Evolutionary conservation across 2,329 filamentous ascomycete species (phyloP).

Genomic region (Talaromyces islandicus): DNA sequence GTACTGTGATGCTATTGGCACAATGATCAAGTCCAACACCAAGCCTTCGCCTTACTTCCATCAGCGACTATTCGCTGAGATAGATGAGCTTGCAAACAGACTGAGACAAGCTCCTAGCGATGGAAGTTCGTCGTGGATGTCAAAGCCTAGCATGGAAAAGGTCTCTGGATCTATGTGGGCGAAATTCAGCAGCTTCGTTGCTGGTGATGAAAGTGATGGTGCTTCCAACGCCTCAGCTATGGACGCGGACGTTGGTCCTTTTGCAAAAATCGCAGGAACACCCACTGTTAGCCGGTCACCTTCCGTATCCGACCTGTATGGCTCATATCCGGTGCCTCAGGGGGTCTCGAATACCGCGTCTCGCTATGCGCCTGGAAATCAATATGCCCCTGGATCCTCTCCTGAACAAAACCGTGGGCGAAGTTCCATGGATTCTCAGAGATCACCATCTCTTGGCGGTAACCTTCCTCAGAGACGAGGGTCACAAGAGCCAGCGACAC

Average conservation of each 20-base stretch:
- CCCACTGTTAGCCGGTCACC: conserved; percentile 69
- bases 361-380: conserved; percentile 38
- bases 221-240: conserved; percentile 52
- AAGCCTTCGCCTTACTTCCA: conserved; percentile 85
- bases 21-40: conserved; percentile 72
- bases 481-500: conserved; percentile 32
- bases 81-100: conserved; percentile 79
- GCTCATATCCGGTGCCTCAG: conserved; percentile 43
- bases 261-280: conserved; percentile 71
- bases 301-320: conserved; percentile 71
- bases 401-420: conserved; percentile 46
- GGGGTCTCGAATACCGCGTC: conserved; percentile 31
- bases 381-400: conserved; percentile 45
- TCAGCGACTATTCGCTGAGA: conserved; percentile 61
- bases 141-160: conserved; percentile 92
- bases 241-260: conserved; percentile 65
- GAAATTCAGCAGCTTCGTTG: conserved; percentile 93
- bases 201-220: conserved; percentile 75
- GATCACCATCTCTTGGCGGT: conserved; percentile 33
- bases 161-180: conserved; percentile 86
- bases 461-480: conserved; percentile 28
- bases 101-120: conserved; percentile 82
- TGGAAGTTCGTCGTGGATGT: conserved; percentile 78
- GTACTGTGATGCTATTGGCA: conserved; percentile 81
- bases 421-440: conserved; percentile 44